Evolutionary conservation across 768 basidiomycete species (phyloP).

Genomic region (Leccinum variicolor): DNA sequence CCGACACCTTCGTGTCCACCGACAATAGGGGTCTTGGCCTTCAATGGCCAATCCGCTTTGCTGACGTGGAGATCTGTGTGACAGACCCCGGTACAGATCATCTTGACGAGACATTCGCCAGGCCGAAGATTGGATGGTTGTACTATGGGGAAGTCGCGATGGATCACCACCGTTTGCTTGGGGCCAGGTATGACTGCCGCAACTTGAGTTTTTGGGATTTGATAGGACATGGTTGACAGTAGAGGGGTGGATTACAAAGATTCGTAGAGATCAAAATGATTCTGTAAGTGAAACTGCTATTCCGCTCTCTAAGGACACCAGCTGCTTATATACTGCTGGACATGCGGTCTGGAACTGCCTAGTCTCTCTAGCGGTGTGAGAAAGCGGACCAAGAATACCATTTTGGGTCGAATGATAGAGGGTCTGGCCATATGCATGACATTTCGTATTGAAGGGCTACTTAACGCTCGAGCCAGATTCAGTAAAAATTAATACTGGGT

Average conservation of each 20-base stretch:
- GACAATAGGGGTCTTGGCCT: slow-evolving; percentile 61
- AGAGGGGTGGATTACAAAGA: background rate
- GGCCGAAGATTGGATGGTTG: slow-evolving; percentile 53
- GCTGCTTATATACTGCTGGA: no score
- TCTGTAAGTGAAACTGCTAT: background rate
- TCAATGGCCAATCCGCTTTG: slow-evolving; percentile 76
- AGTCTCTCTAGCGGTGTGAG: no score
- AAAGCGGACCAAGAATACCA: no score
- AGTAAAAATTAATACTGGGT: no score
- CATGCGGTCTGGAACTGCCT: background rate
- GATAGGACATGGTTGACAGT: background rate
- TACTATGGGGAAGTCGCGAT: slow-evolving; percentile 52
- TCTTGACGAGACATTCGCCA: slow-evolving; percentile 73
- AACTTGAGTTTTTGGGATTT: slow-evolving; percentile 40
- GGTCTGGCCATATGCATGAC: no score
- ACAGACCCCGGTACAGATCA: slow-evolving; percentile 80
- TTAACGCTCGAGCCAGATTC: no score
- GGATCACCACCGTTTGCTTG: slow-evolving; percentile 32
- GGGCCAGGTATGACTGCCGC: slow-evolving; percentile 37
- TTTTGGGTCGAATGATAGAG: no score
- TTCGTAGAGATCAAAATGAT: background rate
- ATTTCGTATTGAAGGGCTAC: no score
- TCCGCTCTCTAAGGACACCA: no score
- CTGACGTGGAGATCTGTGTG: slow-evolving; percentile 81
- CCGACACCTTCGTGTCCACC: slow-evolving; percentile 89